A percentile compares a stretch with the other conserved stretches of the same genome.
Conservation (phyloP, 2,329 filamentous ascomycete genomes). For the Ceratocystis smalleyi region DNA sequence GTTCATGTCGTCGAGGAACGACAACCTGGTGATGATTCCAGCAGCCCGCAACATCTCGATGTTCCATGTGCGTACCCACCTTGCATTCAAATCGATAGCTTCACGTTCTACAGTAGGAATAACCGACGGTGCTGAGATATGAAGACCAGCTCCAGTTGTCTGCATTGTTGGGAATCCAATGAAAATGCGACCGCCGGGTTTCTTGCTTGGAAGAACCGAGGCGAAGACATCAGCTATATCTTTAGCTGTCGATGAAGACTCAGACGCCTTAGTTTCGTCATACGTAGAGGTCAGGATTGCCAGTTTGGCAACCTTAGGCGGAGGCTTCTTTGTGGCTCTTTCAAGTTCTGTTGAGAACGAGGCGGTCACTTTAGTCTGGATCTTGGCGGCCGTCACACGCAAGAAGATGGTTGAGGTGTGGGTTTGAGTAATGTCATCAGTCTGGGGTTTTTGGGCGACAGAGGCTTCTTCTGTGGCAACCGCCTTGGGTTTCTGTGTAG, state of each 20-base stretch:
- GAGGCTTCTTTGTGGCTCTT: slow-evolving; percentile 91
- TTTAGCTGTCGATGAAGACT: slow-evolving; percentile 33
- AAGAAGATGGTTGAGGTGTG: slow-evolving; percentile 74
- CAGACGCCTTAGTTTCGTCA: slow-evolving; percentile 57
- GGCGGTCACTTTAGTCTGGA: slow-evolving; percentile 58
- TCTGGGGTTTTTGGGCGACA: slow-evolving; percentile 43
- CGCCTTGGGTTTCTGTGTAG: slow-evolving; percentile 33
- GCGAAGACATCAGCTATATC: slow-evolving; percentile 60
- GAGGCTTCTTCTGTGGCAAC: slow-evolving; percentile 38
- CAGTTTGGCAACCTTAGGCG: slow-evolving; percentile 72
- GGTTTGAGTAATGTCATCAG: slow-evolving; percentile 54
- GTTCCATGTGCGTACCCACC: slow-evolving; percentile 92
- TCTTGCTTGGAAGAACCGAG: slow-evolving; percentile 76
- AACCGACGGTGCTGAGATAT: slow-evolving; percentile 87
- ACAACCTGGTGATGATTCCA: slow-evolving; percentile 76
- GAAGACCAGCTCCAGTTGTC: slow-evolving; percentile 83
- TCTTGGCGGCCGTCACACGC: slow-evolving; percentile 67
- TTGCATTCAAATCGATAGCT: slow-evolving; percentile 88
- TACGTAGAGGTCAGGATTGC: slow-evolving; percentile 85
- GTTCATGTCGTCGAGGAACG: slow-evolving; percentile 76
- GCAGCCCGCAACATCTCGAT: slow-evolving; percentile 80
- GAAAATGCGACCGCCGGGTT: slow-evolving; percentile 70
- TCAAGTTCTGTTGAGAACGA: slow-evolving; percentile 75
- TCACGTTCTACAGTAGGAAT: slow-evolving; percentile 96
- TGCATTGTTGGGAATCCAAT: slow-evolving; percentile 97